These are phyloP conservation scores for Entophlyctis luteolus DNA, from an alignment of 192 early-diverging fungal species.

Conservation along the genomic window DNA sequence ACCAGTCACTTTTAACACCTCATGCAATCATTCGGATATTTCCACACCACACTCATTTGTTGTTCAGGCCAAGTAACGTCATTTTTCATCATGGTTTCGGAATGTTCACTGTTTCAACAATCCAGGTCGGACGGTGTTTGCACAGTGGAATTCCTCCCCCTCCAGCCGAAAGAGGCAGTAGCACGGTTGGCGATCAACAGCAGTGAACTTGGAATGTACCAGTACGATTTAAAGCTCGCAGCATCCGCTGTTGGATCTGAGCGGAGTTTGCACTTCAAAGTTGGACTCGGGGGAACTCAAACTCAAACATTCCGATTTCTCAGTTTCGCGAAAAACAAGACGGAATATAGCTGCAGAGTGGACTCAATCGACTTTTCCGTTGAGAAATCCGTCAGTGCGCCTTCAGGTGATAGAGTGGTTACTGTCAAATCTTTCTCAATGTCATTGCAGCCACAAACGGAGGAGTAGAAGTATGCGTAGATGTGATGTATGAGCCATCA, in stretches of 20 bases:
- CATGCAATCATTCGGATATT: conserved; percentile 48
- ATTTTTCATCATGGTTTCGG: background rate
- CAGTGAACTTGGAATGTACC: conserved; percentile 50
- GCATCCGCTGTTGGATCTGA: conserved; percentile 41
- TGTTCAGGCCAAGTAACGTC: conserved; percentile 49
- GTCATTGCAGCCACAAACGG: conserved; percentile 30
- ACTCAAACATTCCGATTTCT: conserved; percentile 55
- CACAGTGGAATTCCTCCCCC: conserved; percentile 50
- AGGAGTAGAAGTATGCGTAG: conserved; percentile 51
- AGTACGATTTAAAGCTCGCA: conserved; percentile 52
- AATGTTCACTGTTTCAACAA: background rate
- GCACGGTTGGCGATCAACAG: conserved; percentile 40
- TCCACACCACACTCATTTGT: conserved; percentile 45
- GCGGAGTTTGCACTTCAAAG: conserved; percentile 57
- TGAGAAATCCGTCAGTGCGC: conserved; percentile 52
- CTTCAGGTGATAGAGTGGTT: conserved; percentile 37
- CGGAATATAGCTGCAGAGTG: conserved; percentile 51
- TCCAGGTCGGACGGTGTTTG: conserved; percentile 41
- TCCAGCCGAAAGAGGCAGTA: conserved; percentile 47
- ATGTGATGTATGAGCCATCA: conserved; percentile 60
- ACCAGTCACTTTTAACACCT: conserved; percentile 42
- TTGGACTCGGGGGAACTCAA: conserved; percentile 48
- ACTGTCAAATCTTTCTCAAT: background rate
- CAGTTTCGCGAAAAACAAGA: conserved; percentile 52
- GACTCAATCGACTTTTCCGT: conserved; percentile 54